A percentile compares a stretch with the other conserved stretches of the same genome.
phyloP scores from a whole-genome alignment of 2,329 filamentous ascomycete species.

The Botryosphaeria agaves region DNA sequence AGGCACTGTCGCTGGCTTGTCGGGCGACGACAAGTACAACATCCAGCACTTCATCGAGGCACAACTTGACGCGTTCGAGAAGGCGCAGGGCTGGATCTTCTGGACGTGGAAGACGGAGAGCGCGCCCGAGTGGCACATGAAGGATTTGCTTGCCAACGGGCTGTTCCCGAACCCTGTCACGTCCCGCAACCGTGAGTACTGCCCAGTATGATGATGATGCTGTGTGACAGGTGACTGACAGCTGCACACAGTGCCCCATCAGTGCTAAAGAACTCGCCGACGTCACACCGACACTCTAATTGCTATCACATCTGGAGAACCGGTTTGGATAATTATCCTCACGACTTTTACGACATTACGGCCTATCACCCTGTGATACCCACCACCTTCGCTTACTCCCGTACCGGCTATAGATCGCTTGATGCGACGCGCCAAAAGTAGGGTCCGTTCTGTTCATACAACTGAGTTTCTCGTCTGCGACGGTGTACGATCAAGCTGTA shows the following conservation, averaged over 20 bases:
- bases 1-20: conserved; percentile 24
- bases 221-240: not conserved
- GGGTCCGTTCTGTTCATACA: no score
- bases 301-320: no score
- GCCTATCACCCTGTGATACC: no score
- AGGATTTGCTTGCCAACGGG: conserved; percentile 22
- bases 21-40: conserved; percentile 23
- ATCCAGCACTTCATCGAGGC: conserved; percentile 27
- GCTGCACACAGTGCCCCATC: not conserved
- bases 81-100: conserved; percentile 30
- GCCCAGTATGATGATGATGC: not conserved
- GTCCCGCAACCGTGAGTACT: not conserved
- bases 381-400: not conserved
- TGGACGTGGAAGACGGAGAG: conserved; percentile 34
- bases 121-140: conserved; percentile 32
- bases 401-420: no score
- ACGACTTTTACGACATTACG: no score
- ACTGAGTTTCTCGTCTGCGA: no score
- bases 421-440: no score
- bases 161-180: conserved; percentile 10
- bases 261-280: not conserved
- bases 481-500: no score
- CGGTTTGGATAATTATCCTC: no score
- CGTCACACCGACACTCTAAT: no score
- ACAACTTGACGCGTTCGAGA: conserved; percentile 29